A percentile compares a stretch with the other conserved stretches of the same genome.
Evolutionary conservation across 176 grass and related monocot species (phyloP).

Genomic region (Dendrocalamus sinicus): DNA sequence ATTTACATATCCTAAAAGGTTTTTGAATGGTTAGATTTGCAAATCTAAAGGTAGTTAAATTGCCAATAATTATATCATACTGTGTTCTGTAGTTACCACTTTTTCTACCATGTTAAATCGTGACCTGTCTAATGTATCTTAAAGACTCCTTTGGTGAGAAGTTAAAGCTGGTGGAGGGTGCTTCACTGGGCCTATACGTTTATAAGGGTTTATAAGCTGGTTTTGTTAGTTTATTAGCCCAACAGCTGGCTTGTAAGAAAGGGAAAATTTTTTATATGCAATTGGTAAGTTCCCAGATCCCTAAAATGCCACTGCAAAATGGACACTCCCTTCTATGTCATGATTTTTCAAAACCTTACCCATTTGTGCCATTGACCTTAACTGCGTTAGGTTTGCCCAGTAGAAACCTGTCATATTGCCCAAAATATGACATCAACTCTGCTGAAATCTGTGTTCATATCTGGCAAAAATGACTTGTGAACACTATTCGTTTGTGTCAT

Average conservation of each 20-base stretch:
- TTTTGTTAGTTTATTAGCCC: not conserved
- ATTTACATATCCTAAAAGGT: not conserved
- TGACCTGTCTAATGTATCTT: not conserved
- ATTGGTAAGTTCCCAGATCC: too few relatives aligned
- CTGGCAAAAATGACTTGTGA: too few relatives aligned
- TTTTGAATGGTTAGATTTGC: slow-evolving; percentile 11
- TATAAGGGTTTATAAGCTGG: not conserved
- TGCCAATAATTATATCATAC: not conserved
- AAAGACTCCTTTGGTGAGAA: not conserved
- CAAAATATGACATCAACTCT: not conserved
- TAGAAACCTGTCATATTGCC: too few relatives aligned
- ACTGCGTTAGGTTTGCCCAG: too few relatives aligned
- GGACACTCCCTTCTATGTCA: too few relatives aligned
- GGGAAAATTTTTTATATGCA: too few relatives aligned
- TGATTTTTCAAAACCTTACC: too few relatives aligned
- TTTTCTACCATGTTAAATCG: not conserved
- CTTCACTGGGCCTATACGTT: not conserved
- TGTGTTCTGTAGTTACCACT: not conserved
- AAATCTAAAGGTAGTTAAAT: not conserved
- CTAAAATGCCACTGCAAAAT: too few relatives aligned
- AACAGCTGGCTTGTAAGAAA: not conserved
- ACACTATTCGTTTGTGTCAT: too few relatives aligned
- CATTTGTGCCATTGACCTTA: too few relatives aligned
- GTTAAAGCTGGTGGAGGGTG: not conserved
- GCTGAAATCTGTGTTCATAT: not conserved